Base-by-base conservation (phyloP, 306 rosid species). In the Psophocarpus tetragonolobus region DNA sequence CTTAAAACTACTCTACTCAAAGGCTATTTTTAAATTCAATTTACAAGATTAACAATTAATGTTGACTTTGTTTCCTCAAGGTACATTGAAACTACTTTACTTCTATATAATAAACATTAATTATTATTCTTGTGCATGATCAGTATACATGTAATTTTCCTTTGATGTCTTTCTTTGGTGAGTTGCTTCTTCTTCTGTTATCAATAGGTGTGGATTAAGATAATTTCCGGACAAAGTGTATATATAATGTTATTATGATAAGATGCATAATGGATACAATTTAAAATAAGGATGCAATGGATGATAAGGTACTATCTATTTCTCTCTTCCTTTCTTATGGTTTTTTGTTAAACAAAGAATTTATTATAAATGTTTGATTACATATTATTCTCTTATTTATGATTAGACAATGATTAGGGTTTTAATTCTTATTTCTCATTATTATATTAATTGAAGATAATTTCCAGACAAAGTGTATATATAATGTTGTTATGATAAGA, bases 221-320 rank as follows among this genome's bases (percentile, higher is more conserved):
- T 85, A 89, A 89, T 84, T 90, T 94, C 56, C 87, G 88, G 69
- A 85, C 92, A 47, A 94, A 92, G 85, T 94, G 98, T 81, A 85
- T 94, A 78, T 94, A 90, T 84, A 91, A 84, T 63, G 98, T 93
- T 36, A 95, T 94, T 23, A 92, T 94, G 98, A 73, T 92, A 66
- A 87, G 93, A 71, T 93, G 97, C 77, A 92, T 94, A 84, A 75
- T 94, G 97, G 98, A 94, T 83, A 95, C 98, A 54, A 83, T 85
- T 83, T 84, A 92, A 77, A 94, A 92, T 72, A 88, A 92, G 86
- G 97, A 94, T 89, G 83, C 97, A 9, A 87, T 94, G 94, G 98
- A 94, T 84, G 98, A 94, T 85, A 94, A 94, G 98, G 98, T 93
- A 81, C 70, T 74, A 26, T 21, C 60, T 76, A 63, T 24, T 38